Base-by-base conservation (phyloP, 805 yeast species). In the Yarrowia keelungensis region DNA sequence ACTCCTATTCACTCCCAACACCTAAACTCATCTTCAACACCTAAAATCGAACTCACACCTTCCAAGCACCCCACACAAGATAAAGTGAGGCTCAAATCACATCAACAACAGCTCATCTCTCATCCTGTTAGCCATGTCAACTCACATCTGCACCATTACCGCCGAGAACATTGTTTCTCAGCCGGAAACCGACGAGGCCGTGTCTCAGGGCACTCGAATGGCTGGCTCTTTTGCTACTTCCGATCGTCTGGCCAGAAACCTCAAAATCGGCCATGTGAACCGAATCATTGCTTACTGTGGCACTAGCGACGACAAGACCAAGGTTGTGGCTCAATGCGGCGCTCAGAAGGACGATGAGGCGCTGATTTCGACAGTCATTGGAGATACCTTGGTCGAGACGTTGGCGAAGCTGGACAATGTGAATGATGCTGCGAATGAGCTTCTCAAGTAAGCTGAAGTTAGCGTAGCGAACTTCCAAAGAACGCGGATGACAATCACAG, bases 141-240 rank as follows among this genome's bases (percentile, higher is more conserved):
- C 51, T 22, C 51, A 35, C 22, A 69, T 32, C 12, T 26, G 35
- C 32, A 54, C 65, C 15, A 39, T 39, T 22, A 66, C 69, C 3
- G 42, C 68, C 11, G 67, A 54, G n/a, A 56, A 38, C 12, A 36
- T 66, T 5, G 50, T 58, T 7, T 51, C 67, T 10, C 69, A 58
- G 26, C 67, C 67, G 15, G 64, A 66, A 12, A 56, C 67, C 14
- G 69, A 54, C 38, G 67, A 66, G 12, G 67, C 69, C 26, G 50
- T 62, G 12, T 62, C 67, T 8, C 56, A 62, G 56, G 59, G 58
- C 12, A n/a, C 53, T 32, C 43, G 56, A 2, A 43, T 53, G 43
- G 58, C 67, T 14, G 56, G 50, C 49, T 46, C 66, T 10, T 47
- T 69, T 39, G 42, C 43, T 11, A 69, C 67, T 9, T 43, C 47